Evolutionary conservation across 768 basidiomycete species (phyloP).

Genomic region (Ramaria sp.): DNA sequence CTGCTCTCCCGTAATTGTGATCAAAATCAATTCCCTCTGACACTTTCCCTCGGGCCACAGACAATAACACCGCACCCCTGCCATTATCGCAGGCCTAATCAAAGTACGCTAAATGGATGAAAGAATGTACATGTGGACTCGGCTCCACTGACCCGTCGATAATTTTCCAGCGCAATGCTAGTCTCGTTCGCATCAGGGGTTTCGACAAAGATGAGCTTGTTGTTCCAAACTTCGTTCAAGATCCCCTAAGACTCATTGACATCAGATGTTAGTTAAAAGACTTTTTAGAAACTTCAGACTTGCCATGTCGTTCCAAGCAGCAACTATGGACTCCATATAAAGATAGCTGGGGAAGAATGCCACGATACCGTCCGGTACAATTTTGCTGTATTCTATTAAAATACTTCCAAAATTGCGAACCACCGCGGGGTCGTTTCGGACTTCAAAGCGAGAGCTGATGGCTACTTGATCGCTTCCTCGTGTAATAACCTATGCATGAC

Average conservation of each 20-base stretch:
- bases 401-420: slow-evolving; percentile 98
- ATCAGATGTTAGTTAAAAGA: not conserved
- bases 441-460: slow-evolving; percentile 97
- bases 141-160: slow-evolving; percentile 59
- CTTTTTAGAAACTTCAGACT: slow-evolving; percentile 19
- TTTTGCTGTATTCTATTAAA: slow-evolving; percentile 94
- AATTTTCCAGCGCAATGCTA: slow-evolving; percentile 95
- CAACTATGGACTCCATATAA: slow-evolving; percentile 99
- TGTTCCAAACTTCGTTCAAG: slow-evolving; percentile 97
- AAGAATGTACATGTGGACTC: slow-evolving; percentile 11
- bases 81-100: slow-evolving; percentile 94
- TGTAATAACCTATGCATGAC: slow-evolving; percentile 69
- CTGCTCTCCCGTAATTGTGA: slow-evolving; percentile 97
- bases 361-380: slow-evolving; percentile 96
- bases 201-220: slow-evolving; percentile 98
- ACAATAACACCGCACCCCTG: slow-evolving; percentile 89
- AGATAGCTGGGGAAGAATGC: slow-evolving; percentile 99
- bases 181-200: slow-evolving; percentile 99
- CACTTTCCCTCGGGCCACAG: slow-evolving; percentile 97
- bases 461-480: slow-evolving; percentile 97
- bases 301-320: slow-evolving; percentile 99
- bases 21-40: slow-evolving; percentile 99
- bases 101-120: not conserved
- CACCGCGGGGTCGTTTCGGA: slow-evolving; percentile 96
- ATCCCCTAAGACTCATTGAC: slow-evolving; percentile 65